Evolutionary conservation across 495 filamentous ascomycete species (phyloP), one percentile per base, ranked within the genome.

Genomic region (Aspergillus bertholletiae): DNA sequence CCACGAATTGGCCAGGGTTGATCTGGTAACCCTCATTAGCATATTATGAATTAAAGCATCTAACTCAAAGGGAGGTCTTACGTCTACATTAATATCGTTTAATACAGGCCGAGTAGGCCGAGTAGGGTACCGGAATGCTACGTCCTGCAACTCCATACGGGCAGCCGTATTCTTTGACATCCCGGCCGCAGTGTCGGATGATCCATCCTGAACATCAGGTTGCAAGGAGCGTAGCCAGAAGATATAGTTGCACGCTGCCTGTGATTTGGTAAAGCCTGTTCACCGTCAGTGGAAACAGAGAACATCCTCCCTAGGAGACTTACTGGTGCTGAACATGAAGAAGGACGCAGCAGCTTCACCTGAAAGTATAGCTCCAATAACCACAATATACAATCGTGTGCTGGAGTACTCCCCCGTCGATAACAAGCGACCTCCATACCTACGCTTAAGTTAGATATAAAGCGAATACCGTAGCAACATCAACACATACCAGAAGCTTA

Each of bases 1-100:
- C 86, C 1, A 77, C 79, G 54, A 77, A 84, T 54, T 82, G 74
- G 1, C 86, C 85, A 35, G 80, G 78, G 48, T 8, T 1, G 30
- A 56, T 51, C 54, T 56, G 18, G 79, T n/a, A n/a, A n/a, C n/a
- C n/a, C n/a, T n/a, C n/a, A n/a, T n/a, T n/a, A n/a, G n/a, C n/a
- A n/a, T n/a, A n/a, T n/a, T n/a, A n/a, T 68, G 32, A 87, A 81
- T 5, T 69, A 77, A 26, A 88, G 53, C 48, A 75, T 80, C 12
- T 23, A 47, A 57, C 56, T 58, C 58, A 13, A 56, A 55, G 45
- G 2, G 80, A 78, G 43, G 80, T 66, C 66, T 53, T 81, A 77
- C 73, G 73, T 1, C 67, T 71, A 56, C 81, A 9, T 48, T 48
- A 12, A 61, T 32, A 18, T 49, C 53, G 55, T 52, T 39, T 17